A percentile compares a stretch with the other conserved stretches of the same genome.
phyloP scores from a whole-genome alignment of 441 rosid genomes.

The Gossypium trilobum region DNA sequence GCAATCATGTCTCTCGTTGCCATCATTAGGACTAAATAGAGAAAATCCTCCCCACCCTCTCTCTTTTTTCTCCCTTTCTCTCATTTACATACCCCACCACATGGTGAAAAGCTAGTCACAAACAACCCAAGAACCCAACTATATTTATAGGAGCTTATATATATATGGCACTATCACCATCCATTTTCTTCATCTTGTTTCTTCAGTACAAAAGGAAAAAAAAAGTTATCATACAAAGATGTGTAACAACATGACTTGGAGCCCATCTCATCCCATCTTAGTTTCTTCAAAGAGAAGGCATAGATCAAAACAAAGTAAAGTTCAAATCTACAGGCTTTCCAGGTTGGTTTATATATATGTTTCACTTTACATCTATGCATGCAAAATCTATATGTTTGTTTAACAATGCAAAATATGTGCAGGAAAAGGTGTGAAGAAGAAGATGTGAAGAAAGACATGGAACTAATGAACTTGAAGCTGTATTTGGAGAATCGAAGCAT shows the following conservation, averaged over 20 bases:
- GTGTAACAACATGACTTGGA: conserved; percentile 33
- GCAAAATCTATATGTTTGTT: not conserved
- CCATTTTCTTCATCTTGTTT: conserved; percentile 2
- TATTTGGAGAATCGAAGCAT: conserved; percentile 38
- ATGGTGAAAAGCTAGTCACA: not conserved
- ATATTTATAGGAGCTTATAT: conserved; percentile 19
- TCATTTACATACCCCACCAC: conserved; percentile 10
- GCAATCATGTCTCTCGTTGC: conserved; percentile 33
- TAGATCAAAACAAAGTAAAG: conserved; percentile 29
- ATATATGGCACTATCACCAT: not conserved
- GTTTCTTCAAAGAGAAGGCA: conserved; percentile 26
- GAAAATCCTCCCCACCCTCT: not conserved
- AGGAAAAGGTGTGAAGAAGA: conserved; percentile 26
- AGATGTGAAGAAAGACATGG: conserved; percentile 24
- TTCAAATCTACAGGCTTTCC: conserved; percentile 39
- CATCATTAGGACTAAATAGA: conserved; percentile 32
- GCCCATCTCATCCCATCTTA: conserved; percentile 23
- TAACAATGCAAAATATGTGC: not conserved
- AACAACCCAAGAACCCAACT: conserved; percentile 10
- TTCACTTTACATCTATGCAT: not conserved
- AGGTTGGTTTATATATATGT: conserved; percentile 23
- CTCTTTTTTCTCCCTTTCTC: not conserved
- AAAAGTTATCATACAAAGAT: conserved; percentile 15
- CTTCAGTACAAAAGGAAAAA: not conserved
- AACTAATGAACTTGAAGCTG: conserved; percentile 35